phyloP scores from a whole-genome alignment of 163 green algal species.

The Dunaliella salina region DNA sequence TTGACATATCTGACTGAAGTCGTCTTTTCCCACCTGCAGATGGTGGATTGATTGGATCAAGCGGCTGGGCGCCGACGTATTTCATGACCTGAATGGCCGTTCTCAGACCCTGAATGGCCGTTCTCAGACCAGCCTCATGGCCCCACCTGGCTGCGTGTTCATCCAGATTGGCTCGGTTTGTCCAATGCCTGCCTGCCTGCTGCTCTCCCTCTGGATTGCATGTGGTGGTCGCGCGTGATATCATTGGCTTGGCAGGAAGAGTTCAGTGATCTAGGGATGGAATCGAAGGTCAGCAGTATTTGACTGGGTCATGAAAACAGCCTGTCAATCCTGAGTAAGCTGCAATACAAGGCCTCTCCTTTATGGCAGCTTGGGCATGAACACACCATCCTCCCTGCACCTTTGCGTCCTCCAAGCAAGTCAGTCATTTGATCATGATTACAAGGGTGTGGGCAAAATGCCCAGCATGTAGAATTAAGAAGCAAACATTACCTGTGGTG shows the following conservation, averaged over 20 bases:
- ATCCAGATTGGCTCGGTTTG: slow-evolving; percentile 15
- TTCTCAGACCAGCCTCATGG: neutral
- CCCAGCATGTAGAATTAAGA: neutral
- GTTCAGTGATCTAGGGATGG: neutral
- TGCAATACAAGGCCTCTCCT: too few species aligned
- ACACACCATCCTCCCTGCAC: too few species aligned
- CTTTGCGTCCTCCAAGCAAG: too few species aligned
- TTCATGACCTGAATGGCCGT: neutral
- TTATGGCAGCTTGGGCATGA: too few species aligned
- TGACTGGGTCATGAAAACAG: too few species aligned
- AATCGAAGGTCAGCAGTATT: neutral
- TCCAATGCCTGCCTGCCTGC: neutral
- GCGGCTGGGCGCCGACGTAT: slow-evolving; percentile 11
- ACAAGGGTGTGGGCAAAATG: too few species aligned
- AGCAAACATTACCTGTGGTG: too few species aligned
- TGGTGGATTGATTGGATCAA: slow-evolving; percentile 23
- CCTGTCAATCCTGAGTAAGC: too few species aligned
- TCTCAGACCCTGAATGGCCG: neutral
- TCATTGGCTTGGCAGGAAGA: neutral
- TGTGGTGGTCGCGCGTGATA: neutral
- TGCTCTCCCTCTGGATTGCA: neutral
- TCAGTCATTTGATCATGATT: too few species aligned
- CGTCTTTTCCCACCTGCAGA: too few species aligned
- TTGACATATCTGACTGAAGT: too few species aligned
- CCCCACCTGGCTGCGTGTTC: neutral